Evolutionary conservation across 768 basidiomycete genomes (phyloP).

Genomic region (Suillus brevipes): DNA sequence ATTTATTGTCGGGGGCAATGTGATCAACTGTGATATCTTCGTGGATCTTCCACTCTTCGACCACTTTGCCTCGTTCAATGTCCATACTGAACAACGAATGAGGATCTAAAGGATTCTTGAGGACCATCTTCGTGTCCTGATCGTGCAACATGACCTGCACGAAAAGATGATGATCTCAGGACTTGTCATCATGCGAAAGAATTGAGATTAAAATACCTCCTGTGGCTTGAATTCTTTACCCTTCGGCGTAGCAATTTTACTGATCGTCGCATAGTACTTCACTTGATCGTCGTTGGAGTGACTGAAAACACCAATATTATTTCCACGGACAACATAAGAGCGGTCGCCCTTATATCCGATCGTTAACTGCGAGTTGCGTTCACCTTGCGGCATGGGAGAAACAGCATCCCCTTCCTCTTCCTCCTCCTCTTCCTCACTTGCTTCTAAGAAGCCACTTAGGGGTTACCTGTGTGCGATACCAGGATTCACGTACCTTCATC

Average conservation of each 20-base stretch:
- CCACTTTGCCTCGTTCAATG: slow-evolving; percentile 91
- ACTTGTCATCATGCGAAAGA: background rate
- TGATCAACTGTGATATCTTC: slow-evolving; percentile 84
- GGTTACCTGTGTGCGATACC: background rate
- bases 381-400: slow-evolving; percentile 48
- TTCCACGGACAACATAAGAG: slow-evolving; percentile 90
- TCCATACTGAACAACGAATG: slow-evolving; percentile 89
- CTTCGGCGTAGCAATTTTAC: slow-evolving; percentile 74
- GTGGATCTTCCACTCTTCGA: slow-evolving; percentile 99
- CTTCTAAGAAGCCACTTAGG: slow-evolving; percentile 34
- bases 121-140: slow-evolving; percentile 92
- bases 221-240: slow-evolving; percentile 84
- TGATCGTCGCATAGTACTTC: slow-evolving; percentile 86
- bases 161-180: slow-evolving; percentile 10
- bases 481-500: slow-evolving; percentile 50
- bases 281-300: slow-evolving; percentile 69
- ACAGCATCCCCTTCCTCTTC: slow-evolving; percentile 47
- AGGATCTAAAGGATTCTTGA: slow-evolving; percentile 81
- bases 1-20: slow-evolving; percentile 92
- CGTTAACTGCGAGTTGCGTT: slow-evolving; percentile 84
- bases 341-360: slow-evolving; percentile 96
- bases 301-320: slow-evolving; percentile 88
- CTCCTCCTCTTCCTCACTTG: slow-evolving; percentile 40
- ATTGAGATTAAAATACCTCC: slow-evolving; percentile 55
- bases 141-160: slow-evolving; percentile 92